Conservation (phyloP, 768 basidiomycete species). For the Xerocomus spinulosus region DNA sequence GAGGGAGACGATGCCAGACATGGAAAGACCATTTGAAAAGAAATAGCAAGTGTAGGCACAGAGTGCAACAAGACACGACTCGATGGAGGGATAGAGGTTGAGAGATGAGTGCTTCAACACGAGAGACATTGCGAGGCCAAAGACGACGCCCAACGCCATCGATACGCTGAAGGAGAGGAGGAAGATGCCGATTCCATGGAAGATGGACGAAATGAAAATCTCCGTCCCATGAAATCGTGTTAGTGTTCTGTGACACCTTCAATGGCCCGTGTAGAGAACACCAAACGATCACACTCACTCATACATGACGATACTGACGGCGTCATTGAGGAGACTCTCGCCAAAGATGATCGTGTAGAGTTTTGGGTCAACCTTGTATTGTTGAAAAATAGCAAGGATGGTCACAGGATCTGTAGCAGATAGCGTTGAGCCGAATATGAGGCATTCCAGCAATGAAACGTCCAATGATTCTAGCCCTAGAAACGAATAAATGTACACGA, state of each 20-base stretch:
- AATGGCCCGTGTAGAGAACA: background rate
- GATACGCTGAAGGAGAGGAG: conserved; percentile 91
- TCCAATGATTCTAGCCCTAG: conserved; percentile 87
- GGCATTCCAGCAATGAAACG: conserved; percentile 84
- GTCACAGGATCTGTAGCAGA: conserved; percentile 98
- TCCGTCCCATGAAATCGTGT: conserved; percentile 88
- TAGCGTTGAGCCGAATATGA: conserved; percentile 93
- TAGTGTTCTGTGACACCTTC: conserved; percentile 58
- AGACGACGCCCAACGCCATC: conserved; percentile 88
- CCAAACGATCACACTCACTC: conserved; percentile 71
- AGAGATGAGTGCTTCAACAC: conserved; percentile 93
- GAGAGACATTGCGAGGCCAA: conserved; percentile 87
- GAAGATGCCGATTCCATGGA: conserved; percentile 98
- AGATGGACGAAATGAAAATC: conserved; percentile 81
- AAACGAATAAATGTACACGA: conserved; percentile 93
- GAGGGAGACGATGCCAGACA: conserved; percentile 96
- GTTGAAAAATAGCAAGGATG: conserved; percentile 96
- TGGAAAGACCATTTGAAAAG: conserved; percentile 92
- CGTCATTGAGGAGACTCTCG: conserved; percentile 95
- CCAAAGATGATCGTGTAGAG: conserved; percentile 97
- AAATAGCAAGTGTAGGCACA: conserved; percentile 97
- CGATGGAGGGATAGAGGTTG: conserved; percentile 83
- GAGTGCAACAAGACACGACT: conserved; percentile 93
- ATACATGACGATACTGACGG: conserved; percentile 99
- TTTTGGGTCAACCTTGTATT: conserved; percentile 98